Conservation (phyloP, 192 early-diverging fungal species). For the Linnemannia zychae region DNA sequence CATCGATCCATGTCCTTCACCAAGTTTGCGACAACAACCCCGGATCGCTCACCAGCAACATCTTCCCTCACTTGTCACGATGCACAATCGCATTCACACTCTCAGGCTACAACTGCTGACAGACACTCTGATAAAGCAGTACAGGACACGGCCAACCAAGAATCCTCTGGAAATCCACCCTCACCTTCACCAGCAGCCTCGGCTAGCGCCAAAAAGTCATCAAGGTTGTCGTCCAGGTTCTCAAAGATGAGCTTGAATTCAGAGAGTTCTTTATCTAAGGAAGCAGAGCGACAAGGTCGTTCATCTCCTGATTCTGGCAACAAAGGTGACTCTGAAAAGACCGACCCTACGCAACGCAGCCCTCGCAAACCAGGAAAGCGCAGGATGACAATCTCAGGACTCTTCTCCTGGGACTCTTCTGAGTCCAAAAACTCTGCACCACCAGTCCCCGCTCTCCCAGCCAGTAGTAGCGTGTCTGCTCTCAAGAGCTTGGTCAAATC, state of each 20-base stretch:
- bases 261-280: background rate
- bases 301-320: background rate
- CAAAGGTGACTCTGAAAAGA: background rate
- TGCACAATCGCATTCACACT: constrained; percentile 23
- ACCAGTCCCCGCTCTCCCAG: background rate
- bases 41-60: constrained; percentile 17
- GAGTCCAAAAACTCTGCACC: background rate
- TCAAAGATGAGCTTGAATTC: constrained; percentile 5
- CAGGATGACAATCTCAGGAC: constrained; percentile 34
- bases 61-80: constrained; percentile 20
- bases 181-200: background rate
- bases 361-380: constrained; percentile 19
- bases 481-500: constrained; percentile 26
- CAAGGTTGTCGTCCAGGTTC: background rate
- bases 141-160: background rate
- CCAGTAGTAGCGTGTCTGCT: constrained; percentile 5
- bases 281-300: background rate
- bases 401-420: constrained; percentile 23
- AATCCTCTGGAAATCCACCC: background rate
- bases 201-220: background rate
- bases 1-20: constrained; percentile 18
- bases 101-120: background rate
- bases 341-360: background rate
- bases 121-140: background rate
- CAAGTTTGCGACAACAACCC: background rate